Evolutionary conservation across 305 asterid species (phyloP).

Genomic region (Rubia tinctorum): DNA sequence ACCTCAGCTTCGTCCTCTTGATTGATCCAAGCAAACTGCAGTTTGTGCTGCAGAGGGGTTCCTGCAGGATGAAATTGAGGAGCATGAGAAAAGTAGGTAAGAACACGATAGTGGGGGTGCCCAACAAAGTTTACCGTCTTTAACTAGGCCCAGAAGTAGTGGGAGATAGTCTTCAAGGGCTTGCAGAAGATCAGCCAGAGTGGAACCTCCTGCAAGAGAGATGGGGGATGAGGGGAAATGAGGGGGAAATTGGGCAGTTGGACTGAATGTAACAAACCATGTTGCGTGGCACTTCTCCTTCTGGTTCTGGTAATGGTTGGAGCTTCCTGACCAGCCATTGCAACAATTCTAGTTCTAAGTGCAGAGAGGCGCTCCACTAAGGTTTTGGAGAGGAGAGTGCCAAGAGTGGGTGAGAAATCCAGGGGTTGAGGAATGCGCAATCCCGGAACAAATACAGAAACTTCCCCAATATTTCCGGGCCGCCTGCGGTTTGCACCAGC

Average conservation of each 20-base stretch:
- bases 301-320: constrained; percentile 91
- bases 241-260: constrained; percentile 17
- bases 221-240: constrained; percentile 34
- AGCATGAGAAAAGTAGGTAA: constrained; percentile 18
- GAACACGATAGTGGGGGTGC: constrained; percentile 11
- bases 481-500: constrained; percentile 74
- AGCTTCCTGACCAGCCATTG: constrained; percentile 96
- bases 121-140: constrained; percentile 63
- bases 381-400: constrained; percentile 52
- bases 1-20: constrained; percentile 99
- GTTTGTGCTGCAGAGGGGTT: constrained; percentile 87
- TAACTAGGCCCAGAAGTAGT: constrained; percentile 87
- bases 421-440: constrained; percentile 85
- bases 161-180: constrained; percentile 97
- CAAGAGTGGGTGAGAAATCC: constrained; percentile 65
- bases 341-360: constrained; percentile 92
- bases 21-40: constrained; percentile 91
- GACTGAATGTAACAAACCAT: constrained; percentile 49
- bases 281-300: constrained; percentile 80
- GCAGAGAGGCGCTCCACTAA: constrained; percentile 89
- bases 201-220: constrained; percentile 84
- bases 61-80: constrained; percentile 45
- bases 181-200: constrained; percentile 84
- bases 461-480: constrained; percentile 92
- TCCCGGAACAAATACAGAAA: constrained; percentile 88